Base-by-base conservation (phyloP, 257 asterid genomes). In the Plantago ovata region DNA sequence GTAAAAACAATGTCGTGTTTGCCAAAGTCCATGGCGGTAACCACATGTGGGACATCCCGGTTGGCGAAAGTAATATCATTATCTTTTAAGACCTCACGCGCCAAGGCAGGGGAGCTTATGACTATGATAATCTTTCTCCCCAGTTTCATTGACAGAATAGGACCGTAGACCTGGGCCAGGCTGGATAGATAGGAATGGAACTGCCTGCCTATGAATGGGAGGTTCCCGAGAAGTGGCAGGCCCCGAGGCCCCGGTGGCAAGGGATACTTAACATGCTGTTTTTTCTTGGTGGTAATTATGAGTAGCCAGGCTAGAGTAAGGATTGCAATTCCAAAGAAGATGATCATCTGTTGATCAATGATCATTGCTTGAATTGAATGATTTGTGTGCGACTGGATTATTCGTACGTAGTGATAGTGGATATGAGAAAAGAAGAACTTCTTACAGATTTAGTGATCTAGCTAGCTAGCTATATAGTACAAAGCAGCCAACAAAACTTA, bases 231-330 rank as follows among this genome's bases (percentile, higher is more conserved):
- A n/a, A 55, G 12, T 1, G 81, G 85, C 18, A 82, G 69, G 64
- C 85, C 89, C 20, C 48, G 46, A 2, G 89, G 85, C 57, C 85
- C 73, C 0, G 92, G 91, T 0, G 86, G 95, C 39, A 71, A 54
- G 3, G 71, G 72, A 8, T 71, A 21, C n/a, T n/a, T n/a, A n/a
- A n/a, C n/a, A 2, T 58, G 59, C 3, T 18, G 54, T n/a, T 58
- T 57, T 20, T 23, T 47, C 16, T 67, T 62, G 42, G 60, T 41
- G 13, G 16, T 55, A 53, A 53, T 14, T n/a, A n/a, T n/a, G 3
- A 68, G 53, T 1, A 77, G 58, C 82, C 77, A 79, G 2, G 69
- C 11, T 24, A 75, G 6, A 41, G 81, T 66, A 1, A 80, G 51
- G 47, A 71, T 22, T 3, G 61, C 49, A 16, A 78, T 73, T 7